phyloP scores from a whole-genome alignment of 441 rosid genomes.

The Erodium chrysanthum region DNA sequence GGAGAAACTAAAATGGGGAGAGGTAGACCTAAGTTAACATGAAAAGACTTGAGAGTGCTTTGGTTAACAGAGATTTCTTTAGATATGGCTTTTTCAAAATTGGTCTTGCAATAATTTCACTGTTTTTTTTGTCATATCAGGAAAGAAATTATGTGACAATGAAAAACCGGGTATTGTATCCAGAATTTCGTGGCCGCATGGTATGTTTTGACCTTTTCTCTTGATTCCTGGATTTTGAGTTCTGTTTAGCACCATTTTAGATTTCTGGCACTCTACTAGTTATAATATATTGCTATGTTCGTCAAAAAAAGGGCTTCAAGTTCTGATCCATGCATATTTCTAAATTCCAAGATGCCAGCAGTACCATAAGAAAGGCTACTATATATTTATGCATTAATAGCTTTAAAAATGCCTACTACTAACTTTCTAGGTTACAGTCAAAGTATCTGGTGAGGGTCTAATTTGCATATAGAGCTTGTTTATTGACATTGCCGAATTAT shows the following conservation, averaged over 20 bases:
- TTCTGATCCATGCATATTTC: background rate
- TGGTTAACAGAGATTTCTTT: background rate
- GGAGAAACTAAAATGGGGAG: background rate
- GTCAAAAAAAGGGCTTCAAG: background rate
- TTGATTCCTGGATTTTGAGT: background rate
- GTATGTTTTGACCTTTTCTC: constrained; percentile 33
- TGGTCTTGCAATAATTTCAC: constrained; percentile 21
- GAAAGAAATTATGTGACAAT: constrained; percentile 78
- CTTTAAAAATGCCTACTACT: background rate
- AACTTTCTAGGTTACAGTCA: background rate
- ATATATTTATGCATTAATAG: background rate
- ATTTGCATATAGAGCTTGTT: background rate
- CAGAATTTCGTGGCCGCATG: constrained; percentile 99
- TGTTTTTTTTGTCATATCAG: constrained; percentile 34
- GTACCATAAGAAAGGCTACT: background rate
- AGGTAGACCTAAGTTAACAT: background rate
- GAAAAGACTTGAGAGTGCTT: background rate
- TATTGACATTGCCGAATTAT: background rate
- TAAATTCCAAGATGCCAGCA: background rate
- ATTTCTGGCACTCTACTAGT: background rate
- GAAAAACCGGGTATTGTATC: constrained; percentile 58
- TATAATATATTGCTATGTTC: background rate
- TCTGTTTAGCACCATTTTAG: background rate
- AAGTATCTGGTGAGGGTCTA: background rate
- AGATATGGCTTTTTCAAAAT: constrained; percentile 8